phyloP scores from a whole-genome alignment of 2,329 filamentous ascomycete genomes.

The Colletotrichum gloeosporioides region DNA sequence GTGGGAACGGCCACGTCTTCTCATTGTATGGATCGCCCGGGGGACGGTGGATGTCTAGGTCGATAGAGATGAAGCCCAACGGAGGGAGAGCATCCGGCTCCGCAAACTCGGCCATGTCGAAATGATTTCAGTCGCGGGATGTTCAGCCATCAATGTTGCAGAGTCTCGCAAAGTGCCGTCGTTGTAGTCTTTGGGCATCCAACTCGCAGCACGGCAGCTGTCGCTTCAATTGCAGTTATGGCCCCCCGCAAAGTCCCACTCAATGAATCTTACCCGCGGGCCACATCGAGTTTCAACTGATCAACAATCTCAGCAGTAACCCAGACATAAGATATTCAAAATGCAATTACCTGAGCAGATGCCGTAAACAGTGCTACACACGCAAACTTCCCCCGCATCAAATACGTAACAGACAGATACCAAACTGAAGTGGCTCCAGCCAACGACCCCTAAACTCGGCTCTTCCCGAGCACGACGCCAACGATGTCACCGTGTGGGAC shows the following conservation, averaged over 20 bases:
- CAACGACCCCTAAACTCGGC: neutral
- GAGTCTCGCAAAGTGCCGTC: neutral
- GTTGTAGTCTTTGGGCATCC: neutral
- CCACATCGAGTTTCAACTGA: neutral
- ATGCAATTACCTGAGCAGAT: neutral
- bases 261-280: neutral
- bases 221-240: neutral
- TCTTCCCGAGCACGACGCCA: neutral
- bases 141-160: neutral
- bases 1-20: constrained; percentile 39
- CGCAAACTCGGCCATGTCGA: neutral
- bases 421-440: neutral
- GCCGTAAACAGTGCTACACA: neutral
- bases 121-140: neutral
- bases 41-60: constrained; percentile 36
- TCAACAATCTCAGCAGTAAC: neutral
- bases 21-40: constrained; percentile 40
- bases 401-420: neutral
- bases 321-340: neutral
- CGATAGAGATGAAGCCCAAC: constrained; percentile 39
- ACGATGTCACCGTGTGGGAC: neutral
- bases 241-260: neutral
- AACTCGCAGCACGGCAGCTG: neutral
- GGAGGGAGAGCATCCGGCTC: constrained; percentile 23
- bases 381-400: neutral